Percentiles rank a stretch among this genome's conserved stretches.
Conservation (phyloP, 2,329 filamentous ascomycete species). For the Xylariaceae sp. region DNA sequence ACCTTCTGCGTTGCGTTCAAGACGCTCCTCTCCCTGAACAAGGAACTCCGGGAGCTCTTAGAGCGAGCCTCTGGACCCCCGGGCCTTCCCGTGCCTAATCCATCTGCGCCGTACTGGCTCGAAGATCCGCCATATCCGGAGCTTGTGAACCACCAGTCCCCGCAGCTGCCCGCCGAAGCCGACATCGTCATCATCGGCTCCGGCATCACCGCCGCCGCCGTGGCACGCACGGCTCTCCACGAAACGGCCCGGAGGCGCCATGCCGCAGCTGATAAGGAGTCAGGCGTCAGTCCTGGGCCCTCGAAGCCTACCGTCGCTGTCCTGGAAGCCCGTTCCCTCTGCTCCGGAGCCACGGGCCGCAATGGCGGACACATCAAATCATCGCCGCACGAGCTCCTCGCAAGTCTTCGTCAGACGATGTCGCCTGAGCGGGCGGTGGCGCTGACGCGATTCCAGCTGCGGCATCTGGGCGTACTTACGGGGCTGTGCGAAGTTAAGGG, state of each 20-base stretch:
- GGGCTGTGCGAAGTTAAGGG: constrained; percentile 33
- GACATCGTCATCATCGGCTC: constrained; percentile 52
- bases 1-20: constrained; percentile 20
- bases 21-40: constrained; percentile 23
- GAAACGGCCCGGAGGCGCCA: constrained; percentile 5
- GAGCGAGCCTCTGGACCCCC: constrained; percentile 29
- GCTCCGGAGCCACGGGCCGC: constrained; percentile 49
- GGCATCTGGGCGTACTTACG: constrained; percentile 35
- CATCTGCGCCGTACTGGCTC: constrained; percentile 44
- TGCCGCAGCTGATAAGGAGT: not conserved
- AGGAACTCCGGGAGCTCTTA: constrained; percentile 24
- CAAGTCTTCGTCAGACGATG: constrained; percentile 24
- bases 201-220: constrained; percentile 45
- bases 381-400: constrained; percentile 38
- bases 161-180: constrained; percentile 31
- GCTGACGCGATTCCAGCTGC: constrained; percentile 40
- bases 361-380: constrained; percentile 50
- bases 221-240: constrained; percentile 31
- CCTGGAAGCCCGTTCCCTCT: constrained; percentile 46
- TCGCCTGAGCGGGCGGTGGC: constrained; percentile 33
- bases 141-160: constrained; percentile 31
- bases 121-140: constrained; percentile 38
- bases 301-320: constrained; percentile 33
- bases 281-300: not conserved
- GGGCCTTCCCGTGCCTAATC: constrained; percentile 36